Base-by-base conservation (phyloP, 345 rosid species). In the Populus tremula region DNA sequence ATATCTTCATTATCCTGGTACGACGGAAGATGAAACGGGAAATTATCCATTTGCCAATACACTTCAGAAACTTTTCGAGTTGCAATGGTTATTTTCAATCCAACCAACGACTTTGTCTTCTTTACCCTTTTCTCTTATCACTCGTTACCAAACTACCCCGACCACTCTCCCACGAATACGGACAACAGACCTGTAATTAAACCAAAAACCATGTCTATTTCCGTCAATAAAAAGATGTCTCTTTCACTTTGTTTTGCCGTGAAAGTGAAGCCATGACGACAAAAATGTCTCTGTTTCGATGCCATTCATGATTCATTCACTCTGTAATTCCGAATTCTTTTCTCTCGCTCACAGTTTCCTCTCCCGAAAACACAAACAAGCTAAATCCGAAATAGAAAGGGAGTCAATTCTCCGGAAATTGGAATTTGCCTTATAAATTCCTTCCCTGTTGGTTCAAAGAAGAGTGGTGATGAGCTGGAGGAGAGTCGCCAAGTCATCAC, bases 401-500 rank as follows among this genome's bases (percentile, higher is more conserved):
- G 29, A 43, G 20, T 75, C 71, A 75, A 76, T 67, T 76, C 20
- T 36, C 50, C 63, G 64, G 6, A 23, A 54, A 4, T 72, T 56
- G 66, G 43, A 54, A 27, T 38, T 78, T 43, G 43, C 41, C 18
- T 27, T 63, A 9, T 12, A 23, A 12, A 12, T 23, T 27, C 31
- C 67, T n/a, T 12, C 33, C 27, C 86, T 88, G 93, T 78, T 85
- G 87, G 87, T 85, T 73, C 88, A 84, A 78, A 79, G 81, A 74
- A 38, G 89, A 54, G 85, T 81, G 80, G 84, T 85, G 76, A 89
- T 89, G 93, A 91, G 89, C 79, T 92, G 97, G 94, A 82, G 90
- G 72, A 88, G 94, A 87, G 93, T 90, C 73, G 89, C 83, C 47
- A 89, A 84, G 87, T 91, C 96, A 59, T 77, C 88, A 43, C 96